Evolutionary conservation across 75 land plant species (phyloP).

Genomic region (Picea sitchensis): DNA sequence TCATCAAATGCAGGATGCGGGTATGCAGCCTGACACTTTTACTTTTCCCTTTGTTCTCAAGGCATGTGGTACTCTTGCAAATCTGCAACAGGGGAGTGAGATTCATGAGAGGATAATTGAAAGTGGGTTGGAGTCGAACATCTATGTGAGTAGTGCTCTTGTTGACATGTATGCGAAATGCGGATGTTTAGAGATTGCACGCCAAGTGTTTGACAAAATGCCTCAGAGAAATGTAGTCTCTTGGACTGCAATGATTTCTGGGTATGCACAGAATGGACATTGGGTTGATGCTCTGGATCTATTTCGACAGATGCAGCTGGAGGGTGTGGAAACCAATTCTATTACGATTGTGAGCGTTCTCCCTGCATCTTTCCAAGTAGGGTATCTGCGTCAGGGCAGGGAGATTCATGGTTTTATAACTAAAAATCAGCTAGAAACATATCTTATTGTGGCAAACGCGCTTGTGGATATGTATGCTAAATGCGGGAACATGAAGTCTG

Average conservation of each 20-base stretch:
- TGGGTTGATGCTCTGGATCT: conserved; percentile 20
- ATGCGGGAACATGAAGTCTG: no score
- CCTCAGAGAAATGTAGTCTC: conserved; percentile 36
- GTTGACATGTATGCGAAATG: conserved; percentile 59
- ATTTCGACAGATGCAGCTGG: conserved; percentile 23
- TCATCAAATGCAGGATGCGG: neutral
- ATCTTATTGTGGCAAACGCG: no score
- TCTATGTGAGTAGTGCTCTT: conserved; percentile 47
- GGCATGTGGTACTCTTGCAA: no score
- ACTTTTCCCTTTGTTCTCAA: conserved; percentile 7
- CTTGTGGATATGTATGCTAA: no score
- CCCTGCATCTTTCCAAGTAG: conserved; percentile 2
- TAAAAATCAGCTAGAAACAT: no score
- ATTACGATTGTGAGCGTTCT: conserved; percentile 19
- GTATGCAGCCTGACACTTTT: neutral
- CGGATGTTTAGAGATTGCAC: conserved; percentile 22
- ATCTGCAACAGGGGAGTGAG: neutral
- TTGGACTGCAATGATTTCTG: conserved; percentile 58
- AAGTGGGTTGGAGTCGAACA: conserved; percentile 14
- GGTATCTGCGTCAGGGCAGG: conserved; percentile 26
- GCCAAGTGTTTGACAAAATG: conserved; percentile 47
- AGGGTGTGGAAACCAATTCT: conserved; percentile 55
- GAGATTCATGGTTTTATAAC: neutral
- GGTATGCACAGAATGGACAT: conserved; percentile 45
- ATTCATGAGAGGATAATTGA: conserved; percentile 31